These are phyloP conservation scores for Zygosaccharomyces pseudobailii DNA, from an alignment of 1,139 yeast species.

Conservation along the genomic window DNA sequence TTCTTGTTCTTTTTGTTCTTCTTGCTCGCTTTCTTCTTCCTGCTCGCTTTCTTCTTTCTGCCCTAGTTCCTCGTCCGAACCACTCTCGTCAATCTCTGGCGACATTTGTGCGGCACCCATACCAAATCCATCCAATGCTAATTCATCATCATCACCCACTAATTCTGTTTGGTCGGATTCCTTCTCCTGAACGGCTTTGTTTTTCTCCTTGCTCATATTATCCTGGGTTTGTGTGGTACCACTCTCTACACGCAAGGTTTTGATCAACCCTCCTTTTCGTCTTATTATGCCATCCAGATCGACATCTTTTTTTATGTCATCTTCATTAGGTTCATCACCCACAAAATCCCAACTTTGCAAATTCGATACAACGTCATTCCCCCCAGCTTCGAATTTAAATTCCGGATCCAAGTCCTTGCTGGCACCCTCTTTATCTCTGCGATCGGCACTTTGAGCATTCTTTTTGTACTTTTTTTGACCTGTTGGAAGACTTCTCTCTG, in stretches of 20 bases:
- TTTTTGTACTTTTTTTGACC: conserved; percentile 6
- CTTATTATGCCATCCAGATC: conserved; percentile 81
- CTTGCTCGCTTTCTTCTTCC: conserved; percentile 33
- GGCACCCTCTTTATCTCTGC: conserved; percentile 37
- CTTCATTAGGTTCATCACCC: conserved; percentile 40
- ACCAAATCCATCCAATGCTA: conserved; percentile 70
- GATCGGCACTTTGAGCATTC: conserved; percentile 21
- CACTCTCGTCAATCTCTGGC: conserved; percentile 11
- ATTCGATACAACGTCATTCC: conserved; percentile 43
- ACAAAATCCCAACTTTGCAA: conserved; percentile 84
- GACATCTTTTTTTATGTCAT: conserved; percentile 52
- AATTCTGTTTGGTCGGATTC: conserved; percentile 7
- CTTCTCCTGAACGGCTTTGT: conserved; percentile 37
- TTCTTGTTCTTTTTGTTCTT: conserved; percentile 25
- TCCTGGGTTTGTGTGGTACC: conserved; percentile 34
- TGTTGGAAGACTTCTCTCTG: conserved; percentile 1
- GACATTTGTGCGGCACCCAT: conserved; percentile 46
- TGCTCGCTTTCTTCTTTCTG: conserved; percentile 32
- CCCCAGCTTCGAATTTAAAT: conserved; percentile 63
- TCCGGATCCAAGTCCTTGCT: conserved; percentile 63
- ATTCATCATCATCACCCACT: conserved; percentile 44
- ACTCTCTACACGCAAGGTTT: conserved; percentile 46
- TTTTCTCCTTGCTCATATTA: conserved; percentile 36
- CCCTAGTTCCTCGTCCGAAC: conserved; percentile 22
- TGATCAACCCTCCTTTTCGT: conserved; percentile 70